Base-by-base conservation (phyloP, 306 rosid genomes). In the Gastrolobium bilobum region DNA sequence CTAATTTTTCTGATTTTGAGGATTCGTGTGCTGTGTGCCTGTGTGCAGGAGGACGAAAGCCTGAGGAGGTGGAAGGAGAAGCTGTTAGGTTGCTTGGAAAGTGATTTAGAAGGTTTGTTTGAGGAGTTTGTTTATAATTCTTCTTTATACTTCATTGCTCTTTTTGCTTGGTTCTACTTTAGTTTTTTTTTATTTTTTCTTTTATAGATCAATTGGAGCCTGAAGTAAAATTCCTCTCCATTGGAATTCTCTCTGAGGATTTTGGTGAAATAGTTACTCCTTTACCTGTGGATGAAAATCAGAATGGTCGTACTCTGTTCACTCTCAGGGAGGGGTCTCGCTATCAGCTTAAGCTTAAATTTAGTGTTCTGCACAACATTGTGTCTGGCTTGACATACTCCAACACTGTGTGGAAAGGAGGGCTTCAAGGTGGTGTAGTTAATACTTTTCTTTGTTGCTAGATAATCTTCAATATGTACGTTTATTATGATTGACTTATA, bases 51-150 rank as follows among this genome's bases (percentile, higher is more conserved):
- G 76, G 99, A 95, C 84, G 95, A 95, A 70, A 95, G 99, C 89
- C 88, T 95, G 46, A 88, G 99, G 84, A 92, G 97, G 90, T 95
- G 99, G 98, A 95, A 95, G 86, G 98, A 95, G 90, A 89, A 92
- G 91, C 88, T 95, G 77, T 88, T 95, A 65, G 99, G 99, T 82
- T 89, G 88, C 88, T 85, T 91, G 87, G 99, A 92, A 83, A 88
- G 87, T 42, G 97, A 94, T 84, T 64, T 91, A 52, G 85, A 84
- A 81, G 97, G 99, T 95, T 81, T 73, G 89, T 87, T 66, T 71
- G 34, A 14, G 14, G 81, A 42, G 4, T 73, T 67, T 82, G 54
- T 8, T 30, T 52, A 9, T 5, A 42, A 51, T 48, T 42, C 59
- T 52, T 81, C 68, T 44, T 78, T 48, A 64, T 85, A 46, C 34